Evolutionary conservation across 257 asterid species (phyloP), one percentile per base, ranked within the genome.

Genomic region (Solanum tarapatanum): DNA sequence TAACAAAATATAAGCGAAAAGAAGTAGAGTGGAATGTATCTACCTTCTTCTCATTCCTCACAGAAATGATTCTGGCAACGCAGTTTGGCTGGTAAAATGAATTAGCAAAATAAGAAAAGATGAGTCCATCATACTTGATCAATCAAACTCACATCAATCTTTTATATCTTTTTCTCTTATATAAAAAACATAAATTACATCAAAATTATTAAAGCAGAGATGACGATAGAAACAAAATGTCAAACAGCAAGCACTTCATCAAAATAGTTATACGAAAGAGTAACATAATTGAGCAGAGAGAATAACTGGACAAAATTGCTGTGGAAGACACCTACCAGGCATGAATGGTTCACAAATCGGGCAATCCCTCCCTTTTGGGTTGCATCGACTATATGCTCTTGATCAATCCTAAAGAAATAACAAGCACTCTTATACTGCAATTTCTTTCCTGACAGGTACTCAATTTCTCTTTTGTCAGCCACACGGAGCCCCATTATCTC

Each of bases 341-440:
- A 94, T 35, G 97, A 94, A 90, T 94, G 95, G 89, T 94, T 94
- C 86, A 94, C 95, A 84, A 94, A 94, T 79, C 95, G 93, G 51
- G 95, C 97, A 90, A 94, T 94, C 88, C 97, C 95, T 69, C 95
- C 97, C 91, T 94, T 93, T 51, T 94, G 93, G 77, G 97, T 94
- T 77, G 95, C 97, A 88, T 94, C 97, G 24, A 94, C 90, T 70
- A 94, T 91, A 87, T 88, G 91, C 85, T 93, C 95, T 90, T 90
- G 93, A 82, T 94, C 95, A 87, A 94, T 88, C 90, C 90, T 91
- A 91, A 94, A 93, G 89, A 94, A 93, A 86, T 94, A 94, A 85
- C 95, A 94, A 62, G 94, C 97, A 88, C 94, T 89, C 91, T 94
- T 94, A 88, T 92, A 92, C 89, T 90, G 94, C 87, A 92, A 6